These are phyloP conservation scores for Lathyrus sativus DNA, from an alignment of 306 rosid species.

Conservation along the genomic window DNA sequence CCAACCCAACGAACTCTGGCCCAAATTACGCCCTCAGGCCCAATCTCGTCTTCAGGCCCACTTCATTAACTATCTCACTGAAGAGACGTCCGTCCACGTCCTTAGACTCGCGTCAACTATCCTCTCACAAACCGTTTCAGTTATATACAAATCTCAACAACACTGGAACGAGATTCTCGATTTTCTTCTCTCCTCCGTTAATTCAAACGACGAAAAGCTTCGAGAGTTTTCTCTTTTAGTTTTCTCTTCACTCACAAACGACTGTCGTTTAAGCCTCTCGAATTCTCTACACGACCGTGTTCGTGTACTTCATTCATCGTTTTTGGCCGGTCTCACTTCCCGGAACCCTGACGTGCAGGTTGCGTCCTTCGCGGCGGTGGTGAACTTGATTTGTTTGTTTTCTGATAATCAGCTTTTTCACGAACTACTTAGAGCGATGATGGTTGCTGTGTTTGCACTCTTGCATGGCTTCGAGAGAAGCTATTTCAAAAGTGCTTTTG, in stretches of 20 bases:
- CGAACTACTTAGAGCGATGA: constrained; percentile 45
- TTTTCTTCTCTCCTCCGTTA: not conserved
- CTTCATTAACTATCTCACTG: constrained; percentile 22
- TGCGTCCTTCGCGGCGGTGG: constrained; percentile 36
- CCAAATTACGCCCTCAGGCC: constrained; percentile 30
- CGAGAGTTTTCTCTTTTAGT: constrained; percentile 34
- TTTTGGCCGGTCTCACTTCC: constrained; percentile 25
- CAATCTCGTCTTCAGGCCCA: constrained; percentile 39
- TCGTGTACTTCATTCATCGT: constrained; percentile 8
- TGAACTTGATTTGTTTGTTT: constrained; percentile 33
- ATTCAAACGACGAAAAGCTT: constrained; percentile 10
- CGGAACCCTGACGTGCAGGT: constrained; percentile 33
- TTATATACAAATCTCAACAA: constrained; percentile 11
- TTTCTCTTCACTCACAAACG: constrained; percentile 27
- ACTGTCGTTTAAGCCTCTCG: constrained; percentile 5
- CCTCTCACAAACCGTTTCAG: constrained; percentile 35
- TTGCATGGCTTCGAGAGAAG: constrained; percentile 28
- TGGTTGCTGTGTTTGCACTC: constrained; percentile 43
- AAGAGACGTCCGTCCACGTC: constrained; percentile 40
- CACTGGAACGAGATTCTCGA: constrained; percentile 41
- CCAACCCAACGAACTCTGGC: constrained; percentile 36
- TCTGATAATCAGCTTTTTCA: constrained; percentile 41
- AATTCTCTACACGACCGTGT: not conserved
- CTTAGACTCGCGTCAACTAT: constrained; percentile 29
- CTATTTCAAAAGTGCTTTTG: constrained; percentile 37